A percentile compares a stretch with the other conserved stretches of the same genome.
phyloP scores from a whole-genome alignment of 2,329 filamentous ascomycete species.

The Talaromyces sp. region DNA sequence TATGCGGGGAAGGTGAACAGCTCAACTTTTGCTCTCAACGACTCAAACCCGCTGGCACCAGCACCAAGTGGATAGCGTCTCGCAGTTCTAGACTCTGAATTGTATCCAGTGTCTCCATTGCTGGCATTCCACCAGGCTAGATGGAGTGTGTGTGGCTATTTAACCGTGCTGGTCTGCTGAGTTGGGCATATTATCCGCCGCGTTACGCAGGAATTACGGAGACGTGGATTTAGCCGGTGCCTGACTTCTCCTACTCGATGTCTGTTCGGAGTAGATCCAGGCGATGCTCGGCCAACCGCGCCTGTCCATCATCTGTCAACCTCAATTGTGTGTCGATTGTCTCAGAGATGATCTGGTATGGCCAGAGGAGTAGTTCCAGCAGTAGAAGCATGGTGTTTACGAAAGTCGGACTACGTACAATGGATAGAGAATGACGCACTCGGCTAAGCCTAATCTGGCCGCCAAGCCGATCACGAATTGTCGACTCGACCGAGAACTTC shows the following conservation, averaged over 20 bases:
- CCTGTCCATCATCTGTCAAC: background rate
- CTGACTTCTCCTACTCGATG: too few species aligned
- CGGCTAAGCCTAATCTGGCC: background rate
- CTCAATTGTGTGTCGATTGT: too few species aligned
- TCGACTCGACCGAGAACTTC: background rate
- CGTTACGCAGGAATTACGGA: constrained; percentile 4
- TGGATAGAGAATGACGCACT: background rate
- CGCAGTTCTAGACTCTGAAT: background rate
- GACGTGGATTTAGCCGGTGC: background rate
- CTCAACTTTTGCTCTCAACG: constrained; percentile 1
- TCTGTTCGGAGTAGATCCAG: too few species aligned
- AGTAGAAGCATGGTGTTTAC: too few species aligned
- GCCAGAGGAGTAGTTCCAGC: too few species aligned
- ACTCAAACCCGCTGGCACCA: background rate
- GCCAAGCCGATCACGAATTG: constrained; percentile 3
- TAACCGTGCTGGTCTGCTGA: background rate
- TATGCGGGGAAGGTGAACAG: constrained; percentile 6
- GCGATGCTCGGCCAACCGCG: background rate
- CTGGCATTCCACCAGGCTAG: background rate
- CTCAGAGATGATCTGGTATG: too few species aligned
- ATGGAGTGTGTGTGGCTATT: background rate
- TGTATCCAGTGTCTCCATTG: background rate
- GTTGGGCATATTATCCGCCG: constrained; percentile 4
- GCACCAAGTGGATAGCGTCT: background rate
- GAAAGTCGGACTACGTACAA: too few species aligned